Percentiles rank a stretch among this genome's conserved stretches.
These are phyloP conservation scores for Leishmania major DNA, from an alignment of 208 protist genomes.

Conservation along the genomic window DNA sequence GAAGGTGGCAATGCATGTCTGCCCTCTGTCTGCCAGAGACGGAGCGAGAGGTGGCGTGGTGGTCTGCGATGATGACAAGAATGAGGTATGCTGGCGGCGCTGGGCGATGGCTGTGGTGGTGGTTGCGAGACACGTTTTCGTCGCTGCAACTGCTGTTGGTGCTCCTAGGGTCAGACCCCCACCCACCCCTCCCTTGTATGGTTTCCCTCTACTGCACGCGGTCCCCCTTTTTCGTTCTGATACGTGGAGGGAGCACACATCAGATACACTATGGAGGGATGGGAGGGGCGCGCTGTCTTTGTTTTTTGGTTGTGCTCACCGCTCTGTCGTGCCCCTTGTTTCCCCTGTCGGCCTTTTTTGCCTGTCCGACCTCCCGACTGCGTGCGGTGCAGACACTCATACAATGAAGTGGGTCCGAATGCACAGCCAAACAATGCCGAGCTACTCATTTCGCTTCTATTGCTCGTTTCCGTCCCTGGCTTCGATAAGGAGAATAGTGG, in stretches of 20 bases:
- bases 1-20: neutral
- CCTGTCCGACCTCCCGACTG: neutral
- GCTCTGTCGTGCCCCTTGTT: neutral
- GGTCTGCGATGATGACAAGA: neutral
- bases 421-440: too few relatives aligned
- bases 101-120: neutral
- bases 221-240: too few relatives aligned
- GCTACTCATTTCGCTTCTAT: too few relatives aligned
- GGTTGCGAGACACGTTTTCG: neutral
- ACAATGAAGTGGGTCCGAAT: too few relatives aligned
- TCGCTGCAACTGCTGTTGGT: neutral
- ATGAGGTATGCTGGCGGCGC: neutral
- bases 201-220: too few relatives aligned
- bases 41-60: neutral
- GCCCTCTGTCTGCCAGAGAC: neutral
- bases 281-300: neutral
- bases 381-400: neutral
- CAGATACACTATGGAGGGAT: too few relatives aligned
- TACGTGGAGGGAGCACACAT: too few relatives aligned
- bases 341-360: neutral
- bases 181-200: too few relatives aligned
- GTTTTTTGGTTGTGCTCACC: neutral
- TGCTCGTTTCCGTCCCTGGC: too few relatives aligned
- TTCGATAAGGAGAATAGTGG: too few relatives aligned
- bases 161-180: too few relatives aligned